These are phyloP conservation scores for Lentinula sp. DNA, from an alignment of 768 basidiomycete species.

Conservation along the genomic window DNA sequence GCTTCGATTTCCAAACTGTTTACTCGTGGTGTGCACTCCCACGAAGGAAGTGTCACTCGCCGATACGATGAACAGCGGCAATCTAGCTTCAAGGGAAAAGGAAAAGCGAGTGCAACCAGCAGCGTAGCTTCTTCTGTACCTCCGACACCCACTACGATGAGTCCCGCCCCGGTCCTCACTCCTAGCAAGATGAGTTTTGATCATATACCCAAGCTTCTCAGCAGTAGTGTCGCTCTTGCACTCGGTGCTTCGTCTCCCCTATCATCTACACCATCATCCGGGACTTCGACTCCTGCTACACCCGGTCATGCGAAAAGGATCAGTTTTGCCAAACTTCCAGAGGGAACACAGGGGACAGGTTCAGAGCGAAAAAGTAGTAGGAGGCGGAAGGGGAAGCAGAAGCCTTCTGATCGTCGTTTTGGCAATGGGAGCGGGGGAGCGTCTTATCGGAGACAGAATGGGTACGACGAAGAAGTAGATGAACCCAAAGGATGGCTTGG, in stretches of 20 bases:
- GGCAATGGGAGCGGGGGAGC: neutral
- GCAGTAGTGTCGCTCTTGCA: constrained; percentile 14
- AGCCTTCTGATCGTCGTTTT: neutral
- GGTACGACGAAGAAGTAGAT: neutral
- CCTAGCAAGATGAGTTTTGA: constrained; percentile 6
- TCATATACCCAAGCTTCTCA: constrained; percentile 14
- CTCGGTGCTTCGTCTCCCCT: constrained; percentile 14
- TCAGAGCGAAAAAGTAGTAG: neutral
- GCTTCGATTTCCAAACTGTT: constrained; percentile 75
- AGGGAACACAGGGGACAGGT: neutral
- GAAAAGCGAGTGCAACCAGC: neutral
- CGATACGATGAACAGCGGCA: constrained; percentile 22
- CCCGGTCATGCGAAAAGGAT: constrained; percentile 63
- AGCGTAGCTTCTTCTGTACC: neutral
- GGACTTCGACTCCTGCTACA: constrained; percentile 55
- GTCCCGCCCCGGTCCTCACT: neutral
- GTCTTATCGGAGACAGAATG: neutral
- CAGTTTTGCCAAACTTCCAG: constrained; percentile 70
- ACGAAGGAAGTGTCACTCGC: constrained; percentile 2
- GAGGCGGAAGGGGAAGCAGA: constrained; percentile 3
- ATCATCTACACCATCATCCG: constrained; percentile 39
- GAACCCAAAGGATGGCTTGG: neutral
- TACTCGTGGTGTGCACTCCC: constrained; percentile 44
- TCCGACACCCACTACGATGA: neutral
- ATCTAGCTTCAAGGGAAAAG: constrained; percentile 35